Base-by-base conservation (phyloP, 108 stramenopile species). In the Fistulifera solaris region DNA sequence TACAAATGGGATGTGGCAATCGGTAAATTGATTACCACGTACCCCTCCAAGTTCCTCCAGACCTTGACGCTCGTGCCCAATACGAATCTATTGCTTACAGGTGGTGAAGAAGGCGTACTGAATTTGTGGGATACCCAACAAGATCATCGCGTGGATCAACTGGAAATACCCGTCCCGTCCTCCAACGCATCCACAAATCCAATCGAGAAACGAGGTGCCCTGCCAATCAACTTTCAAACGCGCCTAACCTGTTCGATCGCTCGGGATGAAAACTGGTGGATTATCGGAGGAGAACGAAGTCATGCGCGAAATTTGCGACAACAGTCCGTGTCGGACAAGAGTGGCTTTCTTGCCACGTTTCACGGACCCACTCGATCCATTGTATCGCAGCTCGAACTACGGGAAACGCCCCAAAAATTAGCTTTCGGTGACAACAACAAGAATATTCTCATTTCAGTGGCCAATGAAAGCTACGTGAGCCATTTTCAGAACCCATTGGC, bases 1-100 rank as follows among this genome's bases (percentile, higher is more conserved):
- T 78, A 78, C 58, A 72, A 75, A 40, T 78, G 77, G 77, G 73
- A 78, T 63, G 35, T 74, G 31, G 59, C 22, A 28, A 64, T 70
- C 16, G 58, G 68, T 46, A 31, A 47, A 21, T 51, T 74, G 35
- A 44, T 78, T 22, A 67, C 59, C 13, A 78, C 77, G 5, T 72
- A 15, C 8, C 16, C 10, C 44, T 8, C 10, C 11, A 51, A 38
- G 11, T 12, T 27, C 18, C 70, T 62, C 64, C 58, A 38, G 61
- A 47, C 1, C 15, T 24, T 27, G 28, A 24, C 19, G 46, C 54
- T n/a, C 15, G 40, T 43, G 15, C 18, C 27, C 8, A 50, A 54
- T 16, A 51, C 63, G 21, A 28, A 27, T 1, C 57, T 31, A 55
- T 43, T 78, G 31, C 27, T 76, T 38, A 76, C 71, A 18, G 72